Evolutionary conservation across 192 early-diverging fungal species (phyloP).

Genomic region (Entomortierella lignicola): DNA sequence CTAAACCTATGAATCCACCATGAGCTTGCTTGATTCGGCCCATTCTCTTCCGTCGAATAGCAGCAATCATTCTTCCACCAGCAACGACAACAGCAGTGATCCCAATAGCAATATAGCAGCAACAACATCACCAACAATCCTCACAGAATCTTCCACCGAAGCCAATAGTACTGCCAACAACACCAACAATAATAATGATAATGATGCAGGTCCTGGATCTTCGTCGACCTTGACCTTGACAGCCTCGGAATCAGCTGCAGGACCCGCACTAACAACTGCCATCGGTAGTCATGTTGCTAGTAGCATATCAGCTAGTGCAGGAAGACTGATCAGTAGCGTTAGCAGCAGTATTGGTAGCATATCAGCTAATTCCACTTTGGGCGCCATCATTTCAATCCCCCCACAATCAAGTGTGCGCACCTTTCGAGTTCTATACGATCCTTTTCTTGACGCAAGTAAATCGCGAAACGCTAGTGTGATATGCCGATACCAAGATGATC

Average conservation of each 20-base stretch:
- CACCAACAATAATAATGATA: neutral
- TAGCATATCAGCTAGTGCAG: neutral
- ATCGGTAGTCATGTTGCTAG: neutral
- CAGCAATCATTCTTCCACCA: neutral
- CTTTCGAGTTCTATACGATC: slow-evolving; percentile 49
- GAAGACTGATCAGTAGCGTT: neutral
- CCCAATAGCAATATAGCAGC: neutral
- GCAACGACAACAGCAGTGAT: neutral
- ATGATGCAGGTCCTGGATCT: neutral
- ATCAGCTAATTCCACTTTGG: neutral
- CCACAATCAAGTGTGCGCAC: slow-evolving; percentile 24
- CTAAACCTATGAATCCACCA: slow-evolving; percentile 45
- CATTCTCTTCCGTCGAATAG: slow-evolving; percentile 41
- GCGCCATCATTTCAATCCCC: slow-evolving; percentile 15
- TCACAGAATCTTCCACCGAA: neutral
- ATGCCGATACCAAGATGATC: slow-evolving; percentile 53
- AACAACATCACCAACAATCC: slow-evolving; percentile 9
- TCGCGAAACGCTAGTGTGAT: slow-evolving; percentile 36
- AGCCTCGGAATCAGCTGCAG: slow-evolving; percentile 2
- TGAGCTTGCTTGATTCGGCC: slow-evolving; percentile 55
- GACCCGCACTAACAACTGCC: neutral
- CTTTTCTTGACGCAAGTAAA: slow-evolving; percentile 49
- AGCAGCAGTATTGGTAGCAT: neutral
- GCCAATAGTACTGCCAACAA: neutral
- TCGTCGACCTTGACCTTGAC: neutral